phyloP scores from a whole-genome alignment of 306 rosid genomes.

The Pyrus communis region DNA sequence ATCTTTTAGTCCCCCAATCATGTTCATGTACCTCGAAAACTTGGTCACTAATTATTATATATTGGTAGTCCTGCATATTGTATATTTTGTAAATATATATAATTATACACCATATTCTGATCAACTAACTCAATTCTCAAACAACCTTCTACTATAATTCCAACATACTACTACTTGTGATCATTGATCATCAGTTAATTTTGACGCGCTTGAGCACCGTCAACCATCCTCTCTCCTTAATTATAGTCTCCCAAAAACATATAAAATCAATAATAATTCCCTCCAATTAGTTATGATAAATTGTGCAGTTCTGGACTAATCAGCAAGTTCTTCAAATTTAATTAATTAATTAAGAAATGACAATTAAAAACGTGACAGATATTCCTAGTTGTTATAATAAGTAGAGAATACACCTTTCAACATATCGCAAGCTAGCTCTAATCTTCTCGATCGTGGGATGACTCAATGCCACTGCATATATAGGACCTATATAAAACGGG shows the following conservation, averaged over 20 bases:
- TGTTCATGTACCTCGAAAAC: not conserved
- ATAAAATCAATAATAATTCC: no score
- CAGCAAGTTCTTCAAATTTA: not conserved
- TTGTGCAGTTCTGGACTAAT: not conserved
- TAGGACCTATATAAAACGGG: no score
- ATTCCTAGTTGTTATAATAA: not conserved
- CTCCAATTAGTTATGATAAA: no score
- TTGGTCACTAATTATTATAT: not conserved
- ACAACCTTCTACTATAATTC: no score
- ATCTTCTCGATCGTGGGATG: conserved; percentile 12
- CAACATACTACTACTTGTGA: not conserved
- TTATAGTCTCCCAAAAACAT: no score
- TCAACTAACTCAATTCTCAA: no score
- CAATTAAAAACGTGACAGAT: not conserved
- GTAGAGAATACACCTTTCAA: not conserved
- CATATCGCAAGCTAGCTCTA: not conserved
- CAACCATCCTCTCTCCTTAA: no score
- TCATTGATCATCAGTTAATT: not conserved
- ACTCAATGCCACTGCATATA: not conserved
- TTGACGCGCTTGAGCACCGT: no score
- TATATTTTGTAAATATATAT: no score
- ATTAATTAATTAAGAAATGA: not conserved
- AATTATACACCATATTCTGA: no score
- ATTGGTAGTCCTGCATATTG: not conserved
- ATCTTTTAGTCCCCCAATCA: not conserved